phyloP scores from a whole-genome alignment of 2,329 filamentous ascomycete genomes.

The Colletotrichum gigasporum region DNA sequence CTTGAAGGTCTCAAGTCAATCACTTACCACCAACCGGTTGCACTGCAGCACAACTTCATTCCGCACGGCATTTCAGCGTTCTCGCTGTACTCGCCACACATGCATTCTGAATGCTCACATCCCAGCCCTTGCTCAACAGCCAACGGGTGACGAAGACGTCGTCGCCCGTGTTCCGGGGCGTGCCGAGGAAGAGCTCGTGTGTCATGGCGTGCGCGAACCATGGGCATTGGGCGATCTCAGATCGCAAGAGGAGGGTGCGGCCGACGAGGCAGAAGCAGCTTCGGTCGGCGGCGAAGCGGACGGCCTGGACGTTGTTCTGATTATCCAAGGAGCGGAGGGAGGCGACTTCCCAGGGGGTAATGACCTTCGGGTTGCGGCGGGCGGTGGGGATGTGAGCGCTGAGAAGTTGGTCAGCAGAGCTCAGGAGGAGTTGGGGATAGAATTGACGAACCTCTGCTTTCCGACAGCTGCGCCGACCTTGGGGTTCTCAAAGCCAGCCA shows the following conservation, averaged over 20 bases:
- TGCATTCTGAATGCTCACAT: constrained; percentile 37
- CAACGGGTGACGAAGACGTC: constrained; percentile 41
- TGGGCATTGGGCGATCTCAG: constrained; percentile 34
- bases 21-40: no score
- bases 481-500: constrained; percentile 38
- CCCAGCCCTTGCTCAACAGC: constrained; percentile 38
- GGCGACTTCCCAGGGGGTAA: constrained; percentile 40
- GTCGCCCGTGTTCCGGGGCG: constrained; percentile 37
- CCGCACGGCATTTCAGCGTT: neutral
- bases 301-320: constrained; percentile 31
- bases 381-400: constrained; percentile 34
- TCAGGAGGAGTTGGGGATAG: constrained; percentile 33
- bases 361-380: constrained; percentile 32
- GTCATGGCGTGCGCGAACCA: constrained; percentile 36
- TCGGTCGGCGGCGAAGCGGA: constrained; percentile 35
- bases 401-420: no score
- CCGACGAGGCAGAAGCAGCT: constrained; percentile 40
- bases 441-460: constrained; percentile 34
- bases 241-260: constrained; percentile 39
- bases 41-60: no score
- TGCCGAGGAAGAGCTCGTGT: constrained; percentile 35
- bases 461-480: constrained; percentile 37
- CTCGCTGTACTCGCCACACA: neutral
- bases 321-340: constrained; percentile 36
- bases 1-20: no score